Percentiles rank a stretch among this genome's conserved stretches.
These are phyloP conservation scores for Davidsoniella virescens DNA, from an alignment of 2,329 filamentous ascomycete species.

Conservation along the genomic window DNA sequence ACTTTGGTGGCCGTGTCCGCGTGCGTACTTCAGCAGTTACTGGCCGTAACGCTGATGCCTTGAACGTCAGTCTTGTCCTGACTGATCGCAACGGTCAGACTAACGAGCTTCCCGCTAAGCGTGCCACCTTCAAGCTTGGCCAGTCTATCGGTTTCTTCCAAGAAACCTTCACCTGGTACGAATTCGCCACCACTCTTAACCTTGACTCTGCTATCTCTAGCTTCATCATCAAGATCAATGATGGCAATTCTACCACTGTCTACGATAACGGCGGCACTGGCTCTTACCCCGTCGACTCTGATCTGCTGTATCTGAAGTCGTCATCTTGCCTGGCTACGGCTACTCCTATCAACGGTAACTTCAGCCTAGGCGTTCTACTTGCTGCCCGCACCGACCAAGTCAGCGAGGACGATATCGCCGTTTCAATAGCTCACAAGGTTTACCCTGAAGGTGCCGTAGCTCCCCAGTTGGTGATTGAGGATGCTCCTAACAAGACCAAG, in stretches of 20 bases:
- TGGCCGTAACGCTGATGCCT: constrained; percentile 15
- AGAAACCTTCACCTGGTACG: constrained; percentile 19
- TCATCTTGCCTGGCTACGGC: constrained; percentile 16
- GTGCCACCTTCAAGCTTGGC: constrained; percentile 12
- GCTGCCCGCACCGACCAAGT: constrained; percentile 2
- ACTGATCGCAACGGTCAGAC: constrained; percentile 15
- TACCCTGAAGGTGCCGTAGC: background rate
- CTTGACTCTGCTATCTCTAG: constrained; percentile 18
- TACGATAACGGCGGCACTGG: constrained; percentile 17
- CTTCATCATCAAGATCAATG: constrained; percentile 19
- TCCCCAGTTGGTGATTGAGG: constrained; percentile 1
- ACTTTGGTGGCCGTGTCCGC: constrained; percentile 18
- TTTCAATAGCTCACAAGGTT: constrained; percentile 4
- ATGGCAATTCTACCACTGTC: constrained; percentile 15
- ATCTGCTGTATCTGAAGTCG: constrained; percentile 17
- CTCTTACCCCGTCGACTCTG: constrained; percentile 19
- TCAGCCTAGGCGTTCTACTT: background rate
- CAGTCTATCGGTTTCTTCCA: constrained; percentile 15
- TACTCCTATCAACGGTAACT: background rate
- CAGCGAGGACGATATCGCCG: constrained; percentile 1
- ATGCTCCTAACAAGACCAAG: background rate
- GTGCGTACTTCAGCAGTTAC: constrained; percentile 14
- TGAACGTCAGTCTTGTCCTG: constrained; percentile 16
- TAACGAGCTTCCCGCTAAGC: background rate
- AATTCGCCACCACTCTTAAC: constrained; percentile 18